phyloP scores from a whole-genome alignment of 2,329 filamentous ascomycete genomes.

The Torrubiellomyces zombiae region DNA sequence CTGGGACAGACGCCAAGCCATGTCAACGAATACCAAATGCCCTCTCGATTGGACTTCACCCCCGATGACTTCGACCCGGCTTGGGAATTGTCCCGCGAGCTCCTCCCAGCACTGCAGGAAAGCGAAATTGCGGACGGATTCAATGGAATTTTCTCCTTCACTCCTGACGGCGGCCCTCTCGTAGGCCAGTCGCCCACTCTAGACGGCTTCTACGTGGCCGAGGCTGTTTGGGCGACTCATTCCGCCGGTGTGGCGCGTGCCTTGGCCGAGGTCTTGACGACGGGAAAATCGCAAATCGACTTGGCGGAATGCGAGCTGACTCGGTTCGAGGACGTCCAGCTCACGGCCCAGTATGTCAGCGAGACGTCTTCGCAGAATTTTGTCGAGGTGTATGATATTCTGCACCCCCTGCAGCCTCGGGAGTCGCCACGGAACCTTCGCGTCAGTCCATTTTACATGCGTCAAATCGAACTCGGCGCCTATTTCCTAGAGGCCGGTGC shows the following conservation, averaged over 20 bases:
- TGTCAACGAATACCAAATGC: constrained; percentile 44
- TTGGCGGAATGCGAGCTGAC: constrained; percentile 41
- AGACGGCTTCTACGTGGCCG: constrained; percentile 46
- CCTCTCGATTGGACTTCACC: constrained; percentile 44
- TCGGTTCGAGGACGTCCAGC: constrained; percentile 45
- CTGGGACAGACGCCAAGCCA: constrained; percentile 34
- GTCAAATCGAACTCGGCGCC: constrained; percentile 37
- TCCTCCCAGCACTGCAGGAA: constrained; percentile 34
- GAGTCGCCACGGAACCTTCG: constrained; percentile 41
- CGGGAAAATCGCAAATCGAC: constrained; percentile 36
- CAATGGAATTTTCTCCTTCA: constrained; percentile 52
- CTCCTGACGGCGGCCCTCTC: constrained; percentile 43
- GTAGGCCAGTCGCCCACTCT: constrained; percentile 40
- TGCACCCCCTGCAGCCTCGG: constrained; percentile 42
- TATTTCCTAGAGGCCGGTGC: constrained; percentile 42
- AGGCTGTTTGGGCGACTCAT: constrained; percentile 52
- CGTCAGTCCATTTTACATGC: constrained; percentile 38
- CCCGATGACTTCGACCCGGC: constrained; percentile 41
- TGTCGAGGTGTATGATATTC: constrained; percentile 46
- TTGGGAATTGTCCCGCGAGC: constrained; percentile 36
- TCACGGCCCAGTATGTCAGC: constrained; percentile 34
- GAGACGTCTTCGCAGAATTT: constrained; percentile 47
- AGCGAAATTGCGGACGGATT: constrained; percentile 40
- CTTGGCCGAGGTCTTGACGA: constrained; percentile 39
- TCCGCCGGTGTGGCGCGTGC: constrained; percentile 46